Conservation (phyloP, 2,329 filamentous ascomycete genomes). For the Fusarium luffae region DNA sequence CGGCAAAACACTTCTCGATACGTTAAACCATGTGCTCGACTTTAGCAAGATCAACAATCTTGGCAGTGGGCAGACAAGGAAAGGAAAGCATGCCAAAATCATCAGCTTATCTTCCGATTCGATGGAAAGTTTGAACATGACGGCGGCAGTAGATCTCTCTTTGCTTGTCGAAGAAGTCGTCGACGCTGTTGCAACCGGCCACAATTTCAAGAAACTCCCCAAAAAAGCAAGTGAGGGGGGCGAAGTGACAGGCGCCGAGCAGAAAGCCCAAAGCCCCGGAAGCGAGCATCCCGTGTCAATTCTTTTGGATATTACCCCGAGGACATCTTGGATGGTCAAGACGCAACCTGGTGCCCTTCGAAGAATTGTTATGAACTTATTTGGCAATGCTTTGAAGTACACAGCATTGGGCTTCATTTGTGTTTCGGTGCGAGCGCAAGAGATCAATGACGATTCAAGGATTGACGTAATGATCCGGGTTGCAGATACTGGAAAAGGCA, state of each 20-base stretch:
- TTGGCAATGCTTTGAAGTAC: conserved; percentile 72
- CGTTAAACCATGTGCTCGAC: conserved; percentile 61
- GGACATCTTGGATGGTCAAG: conserved; percentile 61
- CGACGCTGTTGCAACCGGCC: conserved; percentile 54
- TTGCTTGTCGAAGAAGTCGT: conserved; percentile 54
- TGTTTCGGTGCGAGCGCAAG: conserved; percentile 49
- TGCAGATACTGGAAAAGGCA: conserved; percentile 72
- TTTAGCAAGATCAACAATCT: conserved; percentile 56
- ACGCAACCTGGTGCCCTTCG: conserved; percentile 63
- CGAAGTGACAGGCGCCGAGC: conserved; percentile 7
- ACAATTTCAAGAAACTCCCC: conserved; percentile 49
- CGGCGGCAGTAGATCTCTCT: conserved; percentile 49
- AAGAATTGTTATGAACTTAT: conserved; percentile 71
- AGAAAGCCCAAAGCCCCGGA: conserved; percentile 21
- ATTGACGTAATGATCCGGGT: conserved; percentile 58
- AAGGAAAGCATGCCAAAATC: conserved; percentile 35
- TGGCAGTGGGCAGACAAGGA: conserved; percentile 43
- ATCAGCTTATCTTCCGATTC: conserved; percentile 44
- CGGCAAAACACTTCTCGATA: conserved; percentile 61
- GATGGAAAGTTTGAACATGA: conserved; percentile 48
- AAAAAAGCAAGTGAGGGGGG: not conserved
- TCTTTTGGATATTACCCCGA: conserved; percentile 61
- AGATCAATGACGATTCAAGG: conserved; percentile 33
- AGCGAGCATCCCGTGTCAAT: conserved; percentile 55
- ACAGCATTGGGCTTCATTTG: conserved; percentile 64